phyloP scores from a whole-genome alignment of 352 stramenopile species.

The Chrysophaeum taylorii region DNA sequence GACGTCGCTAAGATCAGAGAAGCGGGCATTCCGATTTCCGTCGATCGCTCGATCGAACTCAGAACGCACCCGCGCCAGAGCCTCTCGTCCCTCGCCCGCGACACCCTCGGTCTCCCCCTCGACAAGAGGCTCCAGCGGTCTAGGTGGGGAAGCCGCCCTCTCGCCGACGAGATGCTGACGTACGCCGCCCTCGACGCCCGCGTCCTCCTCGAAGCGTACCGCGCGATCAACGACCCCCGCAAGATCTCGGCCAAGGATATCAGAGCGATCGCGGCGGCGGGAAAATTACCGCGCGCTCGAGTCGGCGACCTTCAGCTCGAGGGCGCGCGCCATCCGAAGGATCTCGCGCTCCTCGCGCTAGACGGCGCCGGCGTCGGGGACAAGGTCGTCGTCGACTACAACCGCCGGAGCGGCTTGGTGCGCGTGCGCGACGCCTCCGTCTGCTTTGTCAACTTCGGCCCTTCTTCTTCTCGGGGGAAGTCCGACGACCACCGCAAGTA shows the following conservation, averaged over 20 bases:
- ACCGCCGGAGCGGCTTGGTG: background rate
- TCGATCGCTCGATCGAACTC: too few relatives aligned
- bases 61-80: too few relatives aligned
- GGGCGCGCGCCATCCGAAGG: background rate
- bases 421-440: background rate
- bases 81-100: background rate
- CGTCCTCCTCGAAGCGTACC: background rate
- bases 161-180: background rate
- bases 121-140: conserved; percentile 3
- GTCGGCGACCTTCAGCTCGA: too few relatives aligned
- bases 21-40: background rate
- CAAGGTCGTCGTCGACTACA: background rate
- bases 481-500: conserved; percentile 8
- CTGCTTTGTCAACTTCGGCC: background rate
- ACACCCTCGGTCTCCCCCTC: background rate
- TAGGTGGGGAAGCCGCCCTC: background rate
- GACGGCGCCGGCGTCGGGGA: background rate
- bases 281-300: too few relatives aligned
- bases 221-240: background rate
- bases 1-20: background rate
- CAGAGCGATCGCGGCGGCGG: too few relatives aligned
- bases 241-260: too few relatives aligned
- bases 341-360: background rate
- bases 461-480: background rate
- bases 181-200: conserved; percentile 10